Evolutionary conservation across 2,329 filamentous ascomycete species (phyloP), one percentile per base, ranked within the genome.

Genomic region (Claviceps sorghi): DNA sequence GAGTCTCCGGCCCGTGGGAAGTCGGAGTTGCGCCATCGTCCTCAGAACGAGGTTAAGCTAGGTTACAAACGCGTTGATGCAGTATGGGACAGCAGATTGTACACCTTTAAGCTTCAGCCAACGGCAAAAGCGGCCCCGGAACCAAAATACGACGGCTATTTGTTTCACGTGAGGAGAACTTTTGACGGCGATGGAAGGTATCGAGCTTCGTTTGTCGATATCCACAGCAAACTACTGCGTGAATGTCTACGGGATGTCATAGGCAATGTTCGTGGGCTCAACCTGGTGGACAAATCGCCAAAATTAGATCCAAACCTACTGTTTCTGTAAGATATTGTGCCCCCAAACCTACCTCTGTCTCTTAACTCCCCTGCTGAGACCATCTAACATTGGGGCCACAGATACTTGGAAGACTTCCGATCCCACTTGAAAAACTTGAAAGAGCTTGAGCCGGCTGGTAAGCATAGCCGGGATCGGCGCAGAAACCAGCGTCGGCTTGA

Each of bases 171-270:
- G 17, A 80, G 87, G 17, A 78, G 89, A 52, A 84, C 79, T 15
- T 94, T 95, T 64, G 84, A 90, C 64, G 88, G 80, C 79, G 86
- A 93, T 59, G 87, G 88, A 56, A 88, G 88, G 60, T 90, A 87
- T 60, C 74, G 79, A 59, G 62, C 65, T 61, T 89, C 88, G 0
- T 69, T 83, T 15, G 80, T 95, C 48, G 88, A 95, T 58, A 86
- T 95, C 66, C 93, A 90, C 69, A 93, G 87, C 63, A 88, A 88
- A 59, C 69, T 80, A 17, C 73, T 95, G 3, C 83, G 84, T 8
- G 82, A 88, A 56, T 82, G 80, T 22, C 72, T 69, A 34, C 65
- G 68, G 49, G 65, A 69, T 44, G 62, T 69, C 42, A 67, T 70
- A 3, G 65, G 66, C 5, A 62, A 64, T 30, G 58, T 65, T 41